Evolutionary conservation across 2,329 filamentous ascomycete species (phyloP), one percentile per base, ranked within the genome.

Genomic region (Lecanicillium sp.): DNA sequence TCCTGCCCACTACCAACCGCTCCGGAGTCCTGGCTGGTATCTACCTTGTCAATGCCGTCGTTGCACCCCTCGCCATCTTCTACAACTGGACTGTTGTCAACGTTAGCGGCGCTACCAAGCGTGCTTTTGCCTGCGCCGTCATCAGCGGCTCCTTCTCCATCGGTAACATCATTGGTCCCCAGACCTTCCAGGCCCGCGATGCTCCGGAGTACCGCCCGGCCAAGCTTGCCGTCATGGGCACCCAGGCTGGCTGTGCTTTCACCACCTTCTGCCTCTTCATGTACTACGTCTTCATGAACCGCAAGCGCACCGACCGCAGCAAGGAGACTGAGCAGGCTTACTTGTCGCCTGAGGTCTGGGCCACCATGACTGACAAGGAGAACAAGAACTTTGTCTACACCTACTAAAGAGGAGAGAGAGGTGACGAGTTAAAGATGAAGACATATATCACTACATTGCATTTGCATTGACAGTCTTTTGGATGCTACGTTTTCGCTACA

Each of bases 321-420:
- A 49, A 53, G 18, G 52, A 62, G 40, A 55, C 49, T 14, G 64
- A 72, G 46, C 66, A 66, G 13, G 49, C 51, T 2, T 66, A 58
- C 45, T 51, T 66, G 58, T 53, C 55, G 8, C 62, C 58, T 2
- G 61, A 69, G 41, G 58, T 60, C 4, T 77, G 62, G 67, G 58
- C 57, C 28, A 63, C 66, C 17, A 54, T 73, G 59, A 79, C 74
- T 6, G 76, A 79, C 43, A 65, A 55, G 49, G 68, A 79, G 57
- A 79, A 80, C 48, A 66, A 64, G 49, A 65, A 62, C 15, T 79
- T 79, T 52, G 64, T 71, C 35, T 79, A 79, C 48, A 59, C 59
- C 1, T 67, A 67, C 33, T 68, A 55, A 41, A 35, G n/a, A 14
- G 22, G 22, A 25, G 11, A 11, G 22, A 25, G 22, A 25, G 11